Evolutionary conservation across 441 rosid species (phyloP), one percentile per base, ranked within the genome.

Genomic region (Bruguiera hainesii): DNA sequence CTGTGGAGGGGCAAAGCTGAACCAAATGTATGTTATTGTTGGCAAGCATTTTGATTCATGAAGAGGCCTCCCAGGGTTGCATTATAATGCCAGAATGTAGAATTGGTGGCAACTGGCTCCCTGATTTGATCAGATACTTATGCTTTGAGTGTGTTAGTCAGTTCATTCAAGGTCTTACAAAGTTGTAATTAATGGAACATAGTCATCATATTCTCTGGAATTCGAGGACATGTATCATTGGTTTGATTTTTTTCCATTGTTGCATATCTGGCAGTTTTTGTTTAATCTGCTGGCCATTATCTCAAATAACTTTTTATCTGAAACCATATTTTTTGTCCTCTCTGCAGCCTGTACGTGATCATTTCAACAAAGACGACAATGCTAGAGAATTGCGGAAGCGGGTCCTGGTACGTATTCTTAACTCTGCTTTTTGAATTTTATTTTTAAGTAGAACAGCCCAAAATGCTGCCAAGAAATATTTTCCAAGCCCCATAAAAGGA

Each of bases 311-410:
- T 3, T 6, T 31, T 20, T 3, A 18, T 61, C 31, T 16, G 56
- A 21, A 48, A 51, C 10, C 42, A 49, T 53, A 35, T 30, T 39
- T 30, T 42, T 42, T 42, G 48, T 42, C 4, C 48, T 42, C 30
- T 61, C 29, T 69, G 70, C 84, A 94, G 97, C 98, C 96, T 71
- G 89, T 89, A 7, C 93, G 92, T 6, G 84, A 91, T 72, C 97
- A 93, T 77, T 89, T 93, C 75, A 84, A 67, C 57, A 75, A 71
- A 0, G 80, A 91, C 37, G 83, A 78, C 0, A 76, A 78, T 0
- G 96, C 95, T 20, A 87, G 84, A 79, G 92, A 88, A 64, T 80
- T 94, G 64, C 63, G 88, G 71, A 87, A 85, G 74, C 88, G 84
- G 35, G 86, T 89, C 65, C 88, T 84, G 96, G 89, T 94, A 81